Evolutionary conservation across 1,139 yeast species (phyloP), one percentile per base, ranked within the genome.

Genomic region (Yamadazyma spencermartinsiae): DNA sequence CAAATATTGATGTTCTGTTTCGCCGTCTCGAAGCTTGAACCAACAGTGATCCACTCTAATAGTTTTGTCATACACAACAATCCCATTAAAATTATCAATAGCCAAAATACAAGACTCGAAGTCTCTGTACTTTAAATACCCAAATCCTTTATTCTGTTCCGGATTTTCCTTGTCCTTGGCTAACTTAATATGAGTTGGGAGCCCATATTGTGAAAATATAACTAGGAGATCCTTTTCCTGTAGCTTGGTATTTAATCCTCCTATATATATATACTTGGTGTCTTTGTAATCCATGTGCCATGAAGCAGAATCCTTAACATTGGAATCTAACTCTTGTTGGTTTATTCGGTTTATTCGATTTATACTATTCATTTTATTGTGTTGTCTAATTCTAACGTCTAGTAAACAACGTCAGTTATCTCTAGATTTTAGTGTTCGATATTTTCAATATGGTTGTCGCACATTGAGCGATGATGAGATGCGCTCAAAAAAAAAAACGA

Each of bases 201-300:
- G 74, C 1, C 98, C 98, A 58, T 76, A 92, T 56, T 92, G 98
- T 4, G 96, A 85, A 56, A 92, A 92, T 28, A 90, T 78, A 0
- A 80, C 74, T 9, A 89, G 55, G 1, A 92, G 60, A 54, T 92
- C 98, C 31, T 81, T 80, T 52, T 86, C 95, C 8, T 79, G 78
- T 30, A 89, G 57, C 33, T 75, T 76, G 14, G 53, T 62, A 10
- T 89, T 83, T 15, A 92, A 60, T n/a, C 85, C 80, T 1, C 96
- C 95, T 21, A 90, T 79, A 52, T 63, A 76, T 35, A 70, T 56
- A 43, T 68, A 69, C n/a, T 66, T 58, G 0, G 94, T 78, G 48
- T 88, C 92, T 23, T 70, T 68, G 55, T 82, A 88, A 48, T 90
- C 96, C 48, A 80, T 74, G 55, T 90, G 98, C 98, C 98, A 90